phyloP scores from a whole-genome alignment of 495 filamentous ascomycete genomes.

The Acidiella bohemica region DNA sequence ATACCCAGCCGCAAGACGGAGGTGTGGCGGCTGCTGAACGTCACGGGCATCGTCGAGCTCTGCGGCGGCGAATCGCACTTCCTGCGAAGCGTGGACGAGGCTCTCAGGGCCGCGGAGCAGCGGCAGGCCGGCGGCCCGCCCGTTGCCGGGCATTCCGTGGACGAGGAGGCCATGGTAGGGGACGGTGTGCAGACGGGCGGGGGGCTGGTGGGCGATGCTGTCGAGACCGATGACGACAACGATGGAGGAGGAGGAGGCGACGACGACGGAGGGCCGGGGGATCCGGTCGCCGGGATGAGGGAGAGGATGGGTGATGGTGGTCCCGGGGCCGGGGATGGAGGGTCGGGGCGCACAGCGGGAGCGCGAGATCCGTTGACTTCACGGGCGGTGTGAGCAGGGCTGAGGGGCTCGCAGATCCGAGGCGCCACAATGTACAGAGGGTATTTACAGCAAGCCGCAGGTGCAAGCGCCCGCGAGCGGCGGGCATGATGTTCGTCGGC shows the following conservation, averaged over 20 bases:
- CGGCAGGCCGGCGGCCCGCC: constrained; percentile 33
- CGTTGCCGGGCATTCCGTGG: constrained; percentile 3
- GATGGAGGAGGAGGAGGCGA: not conserved
- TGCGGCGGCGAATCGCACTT: constrained; percentile 66
- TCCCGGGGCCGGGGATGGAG: not conserved
- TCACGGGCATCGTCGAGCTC: constrained; percentile 70
- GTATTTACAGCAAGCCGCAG: not conserved
- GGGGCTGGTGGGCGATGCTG: not conserved
- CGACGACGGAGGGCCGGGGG: constrained; percentile 1
- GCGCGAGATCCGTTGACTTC: constrained; percentile 3
- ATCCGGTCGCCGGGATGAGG: constrained; percentile 4
- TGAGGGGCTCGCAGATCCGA: not conserved
- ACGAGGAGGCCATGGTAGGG: constrained; percentile 4
- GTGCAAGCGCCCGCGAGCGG: not conserved
- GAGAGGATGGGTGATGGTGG: not conserved
- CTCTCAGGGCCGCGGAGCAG: constrained; percentile 61
- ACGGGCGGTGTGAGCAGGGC: not conserved
- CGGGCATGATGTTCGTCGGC: too few relatives aligned
- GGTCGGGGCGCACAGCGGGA: not conserved
- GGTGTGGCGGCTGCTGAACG: constrained; percentile 60
- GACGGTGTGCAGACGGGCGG: constrained; percentile 4
- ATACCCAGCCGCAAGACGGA: constrained; percentile 41
- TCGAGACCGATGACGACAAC: not conserved
- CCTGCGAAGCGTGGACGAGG: constrained; percentile 70
- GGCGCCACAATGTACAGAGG: not conserved